Evolutionary conservation across 768 basidiomycete species (phyloP), one percentile per base, ranked within the genome.

Genomic region (Rhizopogon sp.): DNA sequence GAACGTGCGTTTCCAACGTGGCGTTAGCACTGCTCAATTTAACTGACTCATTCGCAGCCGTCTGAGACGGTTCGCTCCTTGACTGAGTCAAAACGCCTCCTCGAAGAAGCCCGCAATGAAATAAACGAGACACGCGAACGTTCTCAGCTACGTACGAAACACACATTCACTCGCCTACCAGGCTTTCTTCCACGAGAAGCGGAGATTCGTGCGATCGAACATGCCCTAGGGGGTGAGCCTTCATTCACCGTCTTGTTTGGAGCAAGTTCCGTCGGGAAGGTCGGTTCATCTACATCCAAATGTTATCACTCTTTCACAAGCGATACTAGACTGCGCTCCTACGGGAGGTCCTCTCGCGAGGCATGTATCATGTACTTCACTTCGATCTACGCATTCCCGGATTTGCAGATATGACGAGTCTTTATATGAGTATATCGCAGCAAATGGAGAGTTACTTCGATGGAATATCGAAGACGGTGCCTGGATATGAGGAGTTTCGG

Each of bases 401-500:
- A 0, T 93, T 93, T 62, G 88, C 89, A 2, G 90, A 92, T 63
- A 74, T 93, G 10, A 72, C 80, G 1, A 91, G 90, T 61, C 74
- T 93, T 35, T 92, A 93, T 63, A 78, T 75, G 66, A 86, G 88
- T 52, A 76, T 93, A 9, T 87, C 86, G 59, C 80, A 82, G 42
- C 89, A 90, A 66, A 88, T 92, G 83, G 88, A 91, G 60, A 80
- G 81, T 33, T 93, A 85, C 64, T 93, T 91, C 56, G 83, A 84
- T 60, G 77, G 76, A 44, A 77, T 93, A 16, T 78, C 84, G 1
- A 74, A 72, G 13, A 72, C 72, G 46, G 72, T 79, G 65, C 76
- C 78, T 17, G 90, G 90, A 0, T 86, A 84, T 56, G 79, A 85
- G 25, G 83, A 79, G 17, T 91, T 91, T 58, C 82, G 85, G 69